Percentiles rank a stretch among this genome's conserved stretches.
Conservation (phyloP, 352 stramenopile species). For the Pythium brachiatum region DNA sequence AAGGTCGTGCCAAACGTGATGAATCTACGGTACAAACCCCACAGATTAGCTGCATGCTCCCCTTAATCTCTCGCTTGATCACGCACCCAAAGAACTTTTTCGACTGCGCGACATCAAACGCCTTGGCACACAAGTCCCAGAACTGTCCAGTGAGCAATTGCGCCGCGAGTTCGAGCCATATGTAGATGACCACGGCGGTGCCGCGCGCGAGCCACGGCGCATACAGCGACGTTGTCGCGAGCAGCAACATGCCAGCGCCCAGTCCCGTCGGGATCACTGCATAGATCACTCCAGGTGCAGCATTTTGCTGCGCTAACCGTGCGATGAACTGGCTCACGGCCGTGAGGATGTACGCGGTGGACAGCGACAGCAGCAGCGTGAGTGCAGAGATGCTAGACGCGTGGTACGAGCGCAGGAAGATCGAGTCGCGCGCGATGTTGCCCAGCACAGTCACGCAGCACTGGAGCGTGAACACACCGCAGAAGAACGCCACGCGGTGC, state of each 20-base stretch:
- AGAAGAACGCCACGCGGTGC: constrained; percentile 77
- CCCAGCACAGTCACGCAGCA: constrained; percentile 74
- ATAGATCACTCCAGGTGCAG: constrained; percentile 46
- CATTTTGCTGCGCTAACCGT: constrained; percentile 23
- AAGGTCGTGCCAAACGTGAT: constrained; percentile 85
- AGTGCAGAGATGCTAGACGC: constrained; percentile 71
- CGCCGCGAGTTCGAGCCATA: constrained; percentile 74
- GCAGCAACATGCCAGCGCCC: constrained; percentile 36
- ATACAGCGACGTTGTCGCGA: constrained; percentile 51
- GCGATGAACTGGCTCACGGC: constrained; percentile 36
- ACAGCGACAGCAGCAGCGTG: constrained; percentile 69
- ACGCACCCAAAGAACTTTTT: constrained; percentile 82
- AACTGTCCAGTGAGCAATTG: constrained; percentile 84
- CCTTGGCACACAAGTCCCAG: constrained; percentile 82
- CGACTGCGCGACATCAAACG: constrained; percentile 75
- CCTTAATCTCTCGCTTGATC: background rate
- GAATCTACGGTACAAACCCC: constrained; percentile 26
- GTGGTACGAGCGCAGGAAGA: constrained; percentile 74
- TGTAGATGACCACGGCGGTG: constrained; percentile 69
- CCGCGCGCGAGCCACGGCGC: constrained; percentile 36
- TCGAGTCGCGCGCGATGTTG: constrained; percentile 76
- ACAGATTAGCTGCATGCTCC: background rate
- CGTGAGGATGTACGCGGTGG: constrained; percentile 69
- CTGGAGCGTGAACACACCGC: constrained; percentile 74
- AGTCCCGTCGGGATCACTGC: constrained; percentile 43